phyloP scores from a whole-genome alignment of 164 flowering plant genomes.

The Hamamelis virginiana region DNA sequence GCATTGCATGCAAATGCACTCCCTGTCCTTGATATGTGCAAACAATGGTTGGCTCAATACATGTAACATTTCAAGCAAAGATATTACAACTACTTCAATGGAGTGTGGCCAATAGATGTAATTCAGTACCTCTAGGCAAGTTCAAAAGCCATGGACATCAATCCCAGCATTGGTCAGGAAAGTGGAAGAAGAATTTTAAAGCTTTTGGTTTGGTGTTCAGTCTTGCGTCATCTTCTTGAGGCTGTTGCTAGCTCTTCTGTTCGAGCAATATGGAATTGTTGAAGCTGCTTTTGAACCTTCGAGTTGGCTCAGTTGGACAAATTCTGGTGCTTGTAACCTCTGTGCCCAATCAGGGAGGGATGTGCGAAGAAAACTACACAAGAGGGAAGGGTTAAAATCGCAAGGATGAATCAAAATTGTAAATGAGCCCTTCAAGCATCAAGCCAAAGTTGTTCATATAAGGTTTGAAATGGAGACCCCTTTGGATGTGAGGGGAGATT shows the following conservation, averaged over 20 bases:
- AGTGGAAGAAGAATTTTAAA: not conserved
- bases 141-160: not conserved
- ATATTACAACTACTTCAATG: not conserved
- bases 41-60: constrained; percentile 93
- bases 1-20: constrained; percentile 97
- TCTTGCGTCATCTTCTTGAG: too few relatives aligned
- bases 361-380: too few relatives aligned
- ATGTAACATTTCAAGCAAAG: constrained; percentile 42
- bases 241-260: not conserved
- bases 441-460: too few relatives aligned
- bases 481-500: too few relatives aligned
- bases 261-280: not conserved
- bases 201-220: too few relatives aligned
- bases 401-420: too few relatives aligned
- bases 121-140: not conserved
- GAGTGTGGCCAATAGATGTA: not conserved
- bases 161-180: not conserved
- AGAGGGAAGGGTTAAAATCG: too few relatives aligned
- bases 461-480: too few relatives aligned
- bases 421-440: too few relatives aligned
- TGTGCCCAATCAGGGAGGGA: too few relatives aligned
- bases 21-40: constrained; percentile 98
- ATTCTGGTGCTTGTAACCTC: not conserved
- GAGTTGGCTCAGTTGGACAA: not conserved
- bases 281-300: not conserved